These are phyloP conservation scores for Orbilia blumenaviensis DNA, from an alignment of 2,329 filamentous ascomycete genomes.

Conservation along the genomic window DNA sequence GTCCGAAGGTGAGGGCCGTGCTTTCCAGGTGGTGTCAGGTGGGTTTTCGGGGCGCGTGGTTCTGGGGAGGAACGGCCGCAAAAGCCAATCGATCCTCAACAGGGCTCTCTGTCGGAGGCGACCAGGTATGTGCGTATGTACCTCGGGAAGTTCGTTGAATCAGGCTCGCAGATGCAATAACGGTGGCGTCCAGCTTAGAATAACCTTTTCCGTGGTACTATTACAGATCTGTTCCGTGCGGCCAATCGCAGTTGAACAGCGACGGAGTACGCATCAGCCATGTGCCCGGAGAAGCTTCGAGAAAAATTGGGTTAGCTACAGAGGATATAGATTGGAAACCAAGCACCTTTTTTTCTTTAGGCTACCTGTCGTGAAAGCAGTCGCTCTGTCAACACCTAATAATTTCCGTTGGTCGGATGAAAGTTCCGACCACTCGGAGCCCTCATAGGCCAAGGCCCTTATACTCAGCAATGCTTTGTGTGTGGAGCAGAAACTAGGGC, in stretches of 20 bases:
- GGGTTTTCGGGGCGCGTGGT: conserved; percentile 5
- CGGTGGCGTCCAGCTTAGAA: conserved; percentile 28
- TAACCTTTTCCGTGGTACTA: conserved; percentile 16
- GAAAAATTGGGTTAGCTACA: conserved; percentile 6
- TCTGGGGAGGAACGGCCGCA: background rate
- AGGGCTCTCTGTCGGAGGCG: conserved; percentile 4
- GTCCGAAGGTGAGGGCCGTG: background rate
- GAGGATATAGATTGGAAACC: conserved; percentile 5
- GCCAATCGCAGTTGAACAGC: conserved; percentile 37
- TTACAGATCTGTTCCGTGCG: background rate
- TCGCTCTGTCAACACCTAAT: conserved; percentile 36
- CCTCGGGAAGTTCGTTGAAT: conserved; percentile 38
- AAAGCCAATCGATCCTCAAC: background rate
- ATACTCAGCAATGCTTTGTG: conserved; percentile 27
- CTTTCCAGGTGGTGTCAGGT: background rate
- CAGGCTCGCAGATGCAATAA: conserved; percentile 26
- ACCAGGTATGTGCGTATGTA: conserved; percentile 1
- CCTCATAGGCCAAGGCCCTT: conserved; percentile 25
- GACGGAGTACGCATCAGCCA: conserved; percentile 11
- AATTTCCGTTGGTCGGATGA: conserved; percentile 46
- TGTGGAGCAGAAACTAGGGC: conserved; percentile 31
- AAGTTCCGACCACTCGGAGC: conserved; percentile 42
- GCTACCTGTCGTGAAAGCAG: conserved; percentile 2
- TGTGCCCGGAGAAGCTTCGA: conserved; percentile 26
- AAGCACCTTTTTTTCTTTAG: conserved; percentile 15